Base-by-base conservation (phyloP, 768 basidiomycete species). In the Chalciporus chontae region DNA sequence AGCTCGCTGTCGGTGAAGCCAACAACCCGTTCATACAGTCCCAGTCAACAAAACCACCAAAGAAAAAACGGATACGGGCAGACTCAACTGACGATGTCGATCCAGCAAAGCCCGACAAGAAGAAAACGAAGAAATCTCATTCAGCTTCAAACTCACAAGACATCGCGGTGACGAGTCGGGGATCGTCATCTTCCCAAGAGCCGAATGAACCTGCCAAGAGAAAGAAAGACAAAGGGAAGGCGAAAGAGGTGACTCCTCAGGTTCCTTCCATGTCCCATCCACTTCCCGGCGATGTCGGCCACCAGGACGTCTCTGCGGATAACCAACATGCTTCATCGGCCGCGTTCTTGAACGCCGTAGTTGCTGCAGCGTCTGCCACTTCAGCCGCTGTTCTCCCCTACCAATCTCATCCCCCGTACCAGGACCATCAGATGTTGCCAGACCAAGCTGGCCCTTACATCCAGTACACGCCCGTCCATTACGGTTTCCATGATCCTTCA, bases 291-390 rank as follows among this genome's bases (percentile, higher is more conserved):
- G 69, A 64, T 31, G 48, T 53, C 61, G 51, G 55, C 21, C 56
- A 62, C 21, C 60, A 58, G 23, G 53, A 57, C 32, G 32, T 56
- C 21, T 54, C 60, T 1, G 50, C 44, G 34, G 68, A 72, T 42
- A 69, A 66, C 53, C 68, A 73, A 19, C 71, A 76, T 38, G 69
- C 78, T 8, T 76, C 81, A 3, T 76, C 84, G 4, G 70, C 78
- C 15, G 81, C 81, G 8, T 76, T 86, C 44, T 69, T 86, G 34
- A 80, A 79, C 43, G 83, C 84, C 0, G 78, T 86, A 13, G 81
- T 84, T 18, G 81, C 82, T 27, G 81, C 83, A 5, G 80, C 83
- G 4, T 75, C 81, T n/a, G 76, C 75, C 8, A 75, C 77, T 14
- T 71, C 75, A 0, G 69, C 67, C 19, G 52, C 56, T 27, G 59